phyloP scores from a whole-genome alignment of 306 rosid genomes.

The Oxytropis ochrocephala region DNA sequence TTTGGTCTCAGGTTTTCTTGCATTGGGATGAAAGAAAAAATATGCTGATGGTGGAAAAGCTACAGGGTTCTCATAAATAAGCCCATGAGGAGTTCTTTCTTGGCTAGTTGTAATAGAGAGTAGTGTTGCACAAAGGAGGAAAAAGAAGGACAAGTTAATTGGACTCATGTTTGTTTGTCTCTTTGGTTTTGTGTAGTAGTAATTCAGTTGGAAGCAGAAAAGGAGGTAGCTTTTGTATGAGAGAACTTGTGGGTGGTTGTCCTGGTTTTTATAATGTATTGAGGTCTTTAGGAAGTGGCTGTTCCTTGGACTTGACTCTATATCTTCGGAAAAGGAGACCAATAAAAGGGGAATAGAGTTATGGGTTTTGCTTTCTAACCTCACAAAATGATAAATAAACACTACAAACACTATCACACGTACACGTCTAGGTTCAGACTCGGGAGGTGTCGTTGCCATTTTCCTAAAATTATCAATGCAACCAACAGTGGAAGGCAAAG shows the following conservation, averaged over 20 bases:
- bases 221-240: slow-evolving; percentile 26
- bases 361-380: slow-evolving; percentile 20
- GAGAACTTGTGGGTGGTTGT: slow-evolving; percentile 31
- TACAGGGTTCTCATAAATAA: slow-evolving; percentile 45
- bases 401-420: too few species aligned
- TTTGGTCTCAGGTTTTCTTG: slow-evolving; percentile 23
- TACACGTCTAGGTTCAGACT: too few species aligned
- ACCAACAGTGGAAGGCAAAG: background rate
- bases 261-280: slow-evolving; percentile 41
- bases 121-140: slow-evolving; percentile 35
- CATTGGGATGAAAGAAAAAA: slow-evolving; percentile 70
- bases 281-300: slow-evolving; percentile 24
- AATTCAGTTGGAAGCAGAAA: slow-evolving; percentile 17
- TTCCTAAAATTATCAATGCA: too few species aligned
- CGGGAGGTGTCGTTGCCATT: too few species aligned
- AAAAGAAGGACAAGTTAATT: slow-evolving; percentile 24
- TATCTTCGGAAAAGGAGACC: slow-evolving; percentile 33
- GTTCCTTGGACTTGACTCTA: slow-evolving; percentile 57
- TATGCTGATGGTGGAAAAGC: slow-evolving; percentile 73
- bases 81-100: slow-evolving; percentile 77
- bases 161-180: slow-evolving; percentile 36
- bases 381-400: too few species aligned
- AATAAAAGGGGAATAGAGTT: slow-evolving; percentile 38
- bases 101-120: slow-evolving; percentile 37
- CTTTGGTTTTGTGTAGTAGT: slow-evolving; percentile 5